Evolutionary conservation across 164 flowering plant species (phyloP).

Genomic region (Houttuynia cordata): DNA sequence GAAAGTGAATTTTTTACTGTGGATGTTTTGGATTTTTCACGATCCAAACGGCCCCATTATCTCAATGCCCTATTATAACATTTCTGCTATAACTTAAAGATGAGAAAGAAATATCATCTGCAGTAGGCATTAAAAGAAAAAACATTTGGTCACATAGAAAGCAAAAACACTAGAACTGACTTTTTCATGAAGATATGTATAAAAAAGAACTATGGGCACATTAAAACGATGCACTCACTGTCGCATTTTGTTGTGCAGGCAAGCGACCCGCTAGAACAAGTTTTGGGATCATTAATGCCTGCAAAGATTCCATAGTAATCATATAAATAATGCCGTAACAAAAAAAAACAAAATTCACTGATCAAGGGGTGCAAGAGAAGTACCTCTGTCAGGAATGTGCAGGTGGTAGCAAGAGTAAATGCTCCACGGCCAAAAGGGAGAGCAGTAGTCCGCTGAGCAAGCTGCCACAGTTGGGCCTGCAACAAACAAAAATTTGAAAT

Average conservation of each 20-base stretch:
- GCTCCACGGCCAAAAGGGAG: conserved; percentile 97
- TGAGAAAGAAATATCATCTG: no score
- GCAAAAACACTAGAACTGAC: not conserved
- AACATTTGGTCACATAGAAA: no score
- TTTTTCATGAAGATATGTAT: not conserved
- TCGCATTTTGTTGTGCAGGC: conserved; percentile 98
- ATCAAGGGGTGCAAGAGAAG: not conserved
- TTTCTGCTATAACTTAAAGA: no score
- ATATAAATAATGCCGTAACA: not conserved
- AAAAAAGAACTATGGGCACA: not conserved
- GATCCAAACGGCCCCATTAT: no score
- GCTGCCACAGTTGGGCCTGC: conserved; percentile 91
- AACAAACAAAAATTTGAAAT: not conserved
- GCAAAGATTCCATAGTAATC: conserved; percentile 11
- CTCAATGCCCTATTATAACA: no score
- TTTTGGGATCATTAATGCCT: conserved; percentile 88
- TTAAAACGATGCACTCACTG: conserved; percentile 35
- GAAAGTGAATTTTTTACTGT: no score
- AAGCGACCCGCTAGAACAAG: conserved; percentile 92
- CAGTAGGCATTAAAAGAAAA: not conserved
- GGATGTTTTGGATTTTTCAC: no score
- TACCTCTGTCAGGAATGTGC: conserved; percentile 96
- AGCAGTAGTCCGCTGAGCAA: conserved; percentile 92
- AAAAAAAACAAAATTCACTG: conserved; percentile 3
- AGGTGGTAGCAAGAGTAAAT: conserved; percentile 82